These are phyloP conservation scores for Echinochloa phyllopogon DNA, from an alignment of 176 grass and related monocot genomes.

Conservation along the genomic window DNA sequence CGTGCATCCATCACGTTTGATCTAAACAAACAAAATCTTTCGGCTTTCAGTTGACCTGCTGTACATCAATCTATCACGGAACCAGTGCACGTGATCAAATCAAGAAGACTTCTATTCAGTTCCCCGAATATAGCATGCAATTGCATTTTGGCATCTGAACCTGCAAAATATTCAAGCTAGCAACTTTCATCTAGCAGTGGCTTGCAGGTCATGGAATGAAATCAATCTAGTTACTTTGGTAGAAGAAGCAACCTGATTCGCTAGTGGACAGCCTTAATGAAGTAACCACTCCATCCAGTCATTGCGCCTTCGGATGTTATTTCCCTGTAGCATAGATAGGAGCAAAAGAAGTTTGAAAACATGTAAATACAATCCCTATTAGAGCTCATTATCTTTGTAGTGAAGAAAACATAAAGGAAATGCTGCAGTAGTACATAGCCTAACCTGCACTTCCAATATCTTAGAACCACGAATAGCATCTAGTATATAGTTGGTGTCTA, in stretches of 20 bases:
- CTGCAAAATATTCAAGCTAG: conserved; percentile 17
- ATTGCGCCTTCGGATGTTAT: conserved; percentile 65
- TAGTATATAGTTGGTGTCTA: conserved; percentile 61
- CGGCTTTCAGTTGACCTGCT: conserved; percentile 25
- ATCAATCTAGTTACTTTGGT: neutral
- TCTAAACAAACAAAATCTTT: conserved; percentile 55
- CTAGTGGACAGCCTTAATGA: conserved; percentile 11
- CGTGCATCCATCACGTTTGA: conserved; percentile 27
- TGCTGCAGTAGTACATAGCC: neutral
- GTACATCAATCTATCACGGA: conserved; percentile 42
- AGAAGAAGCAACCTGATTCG: conserved; percentile 44
- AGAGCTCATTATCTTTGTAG: neutral
- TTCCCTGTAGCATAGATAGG: conserved; percentile 48
- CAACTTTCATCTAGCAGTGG: neutral
- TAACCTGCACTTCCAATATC: conserved; percentile 80
- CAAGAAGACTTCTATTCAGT: conserved; percentile 24
- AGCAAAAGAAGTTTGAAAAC: conserved; percentile 21
- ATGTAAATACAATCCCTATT: neutral
- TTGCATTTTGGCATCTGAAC: neutral
- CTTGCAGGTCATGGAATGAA: neutral
- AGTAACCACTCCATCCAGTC: conserved; percentile 78
- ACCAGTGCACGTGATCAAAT: neutral
- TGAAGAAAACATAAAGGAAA: conserved; percentile 7
- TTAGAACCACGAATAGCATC: conserved; percentile 65
- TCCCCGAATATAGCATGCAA: neutral